Evolutionary conservation across 495 filamentous ascomycete species (phyloP).

Genomic region (Podospora comata): DNA sequence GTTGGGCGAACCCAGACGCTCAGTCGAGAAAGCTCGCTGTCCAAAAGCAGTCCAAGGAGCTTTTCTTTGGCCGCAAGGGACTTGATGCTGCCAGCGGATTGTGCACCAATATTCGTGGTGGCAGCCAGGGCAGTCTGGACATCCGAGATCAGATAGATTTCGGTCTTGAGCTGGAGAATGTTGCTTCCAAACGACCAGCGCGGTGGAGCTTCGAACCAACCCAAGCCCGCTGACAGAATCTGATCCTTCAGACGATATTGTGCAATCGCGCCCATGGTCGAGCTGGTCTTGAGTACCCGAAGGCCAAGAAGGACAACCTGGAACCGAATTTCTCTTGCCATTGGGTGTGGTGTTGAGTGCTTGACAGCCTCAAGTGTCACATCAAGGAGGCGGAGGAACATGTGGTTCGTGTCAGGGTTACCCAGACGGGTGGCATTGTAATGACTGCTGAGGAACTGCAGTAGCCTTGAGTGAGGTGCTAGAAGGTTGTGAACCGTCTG

Average conservation of each 20-base stretch:
- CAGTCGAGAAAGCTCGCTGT: slow-evolving; percentile 81
- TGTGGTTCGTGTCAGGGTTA: slow-evolving; percentile 70
- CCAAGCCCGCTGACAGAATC: slow-evolving; percentile 76
- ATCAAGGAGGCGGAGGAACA: slow-evolving; percentile 75
- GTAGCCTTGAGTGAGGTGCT: slow-evolving; percentile 76
- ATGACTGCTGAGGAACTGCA: slow-evolving; percentile 89
- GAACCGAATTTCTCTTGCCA: slow-evolving; percentile 87
- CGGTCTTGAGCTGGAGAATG: slow-evolving; percentile 85
- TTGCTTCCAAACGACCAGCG: slow-evolving; percentile 97
- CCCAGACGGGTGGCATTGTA: slow-evolving; percentile 86
- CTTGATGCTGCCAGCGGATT: slow-evolving; percentile 53
- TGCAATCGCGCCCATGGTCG: slow-evolving; percentile 54
- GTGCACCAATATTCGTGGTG: slow-evolving; percentile 54
- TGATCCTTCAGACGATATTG: slow-evolving; percentile 82
- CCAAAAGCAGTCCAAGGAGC: slow-evolving; percentile 70
- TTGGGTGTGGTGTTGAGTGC: slow-evolving; percentile 69
- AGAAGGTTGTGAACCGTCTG: slow-evolving; percentile 74
- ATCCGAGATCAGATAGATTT: slow-evolving; percentile 77
- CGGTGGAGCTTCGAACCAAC: slow-evolving; percentile 81
- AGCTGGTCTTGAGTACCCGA: slow-evolving; percentile 66
- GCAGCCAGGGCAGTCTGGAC: slow-evolving; percentile 60
- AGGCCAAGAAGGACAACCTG: slow-evolving; percentile 81
- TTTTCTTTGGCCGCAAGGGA: slow-evolving; percentile 75
- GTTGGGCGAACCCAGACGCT: slow-evolving; percentile 87
- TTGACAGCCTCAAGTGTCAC: slow-evolving; percentile 70